Conservation (phyloP, 2,329 filamentous ascomycete species). For the Cladosporium sp. region DNA sequence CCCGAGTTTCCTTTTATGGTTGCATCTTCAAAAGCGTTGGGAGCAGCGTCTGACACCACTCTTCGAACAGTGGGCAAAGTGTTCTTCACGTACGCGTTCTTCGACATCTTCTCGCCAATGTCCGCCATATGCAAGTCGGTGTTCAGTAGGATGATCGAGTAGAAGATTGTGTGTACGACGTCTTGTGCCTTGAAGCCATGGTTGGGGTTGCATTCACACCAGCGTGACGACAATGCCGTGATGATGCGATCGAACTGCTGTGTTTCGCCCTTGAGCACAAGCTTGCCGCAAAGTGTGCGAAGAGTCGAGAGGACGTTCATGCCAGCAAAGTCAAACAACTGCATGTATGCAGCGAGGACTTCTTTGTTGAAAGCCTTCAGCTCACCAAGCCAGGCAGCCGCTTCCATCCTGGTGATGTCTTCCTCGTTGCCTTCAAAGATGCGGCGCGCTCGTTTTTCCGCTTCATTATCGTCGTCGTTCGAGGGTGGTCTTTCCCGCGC, state of each 20-base stretch:
- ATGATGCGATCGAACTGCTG: constrained; percentile 95
- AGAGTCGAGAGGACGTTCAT: constrained; percentile 75
- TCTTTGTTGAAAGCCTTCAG: constrained; percentile 49
- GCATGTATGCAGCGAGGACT: constrained; percentile 78
- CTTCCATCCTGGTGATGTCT: constrained; percentile 72
- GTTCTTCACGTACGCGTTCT: constrained; percentile 91
- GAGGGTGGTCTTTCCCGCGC: not conserved
- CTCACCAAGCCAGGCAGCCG: constrained; percentile 85
- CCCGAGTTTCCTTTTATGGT: constrained; percentile 19
- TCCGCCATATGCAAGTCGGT: constrained; percentile 94
- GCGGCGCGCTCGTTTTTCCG: constrained; percentile 71
- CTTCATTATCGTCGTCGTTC: constrained; percentile 49
- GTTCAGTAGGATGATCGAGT: constrained; percentile 90
- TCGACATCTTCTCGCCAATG: constrained; percentile 95
- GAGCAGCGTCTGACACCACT: constrained; percentile 67
- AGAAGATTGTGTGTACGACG: constrained; percentile 95
- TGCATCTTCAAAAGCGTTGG: constrained; percentile 57
- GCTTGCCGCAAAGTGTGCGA: constrained; percentile 72
- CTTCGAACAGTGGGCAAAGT: constrained; percentile 85
- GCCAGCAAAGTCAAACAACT: constrained; percentile 79
- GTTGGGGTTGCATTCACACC: constrained; percentile 88
- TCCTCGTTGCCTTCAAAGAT: constrained; percentile 84
- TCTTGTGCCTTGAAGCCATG: constrained; percentile 93
- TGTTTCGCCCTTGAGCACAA: constrained; percentile 84
- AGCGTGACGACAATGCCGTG: constrained; percentile 80